A percentile compares a stretch with the other conserved stretches of the same genome.
phyloP scores from a whole-genome alignment of 352 stramenopile species.

The Phytophthora pisi region DNA sequence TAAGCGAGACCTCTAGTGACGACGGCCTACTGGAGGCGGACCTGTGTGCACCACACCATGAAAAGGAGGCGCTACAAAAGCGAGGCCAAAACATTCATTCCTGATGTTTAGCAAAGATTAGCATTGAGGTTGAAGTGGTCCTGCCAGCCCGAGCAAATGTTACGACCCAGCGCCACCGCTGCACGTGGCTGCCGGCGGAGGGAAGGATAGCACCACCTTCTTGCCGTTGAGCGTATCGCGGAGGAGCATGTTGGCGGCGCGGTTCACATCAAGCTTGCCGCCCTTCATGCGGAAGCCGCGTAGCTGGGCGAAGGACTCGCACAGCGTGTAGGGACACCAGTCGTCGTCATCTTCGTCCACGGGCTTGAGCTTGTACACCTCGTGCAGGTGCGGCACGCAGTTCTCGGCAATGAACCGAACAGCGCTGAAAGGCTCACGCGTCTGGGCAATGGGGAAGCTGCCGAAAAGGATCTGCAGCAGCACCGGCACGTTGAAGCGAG shows the following conservation, averaged over 20 bases:
- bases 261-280: slow-evolving; percentile 77
- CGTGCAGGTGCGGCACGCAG: slow-evolving; percentile 67
- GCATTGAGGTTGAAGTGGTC: too few relatives aligned
- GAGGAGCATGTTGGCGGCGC: slow-evolving; percentile 72
- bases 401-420: slow-evolving; percentile 89
- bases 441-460: slow-evolving; percentile 86
- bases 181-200: slow-evolving; percentile 37
- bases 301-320: slow-evolving; percentile 75
- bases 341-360: slow-evolving; percentile 75
- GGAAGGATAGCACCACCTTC: slow-evolving; percentile 84
- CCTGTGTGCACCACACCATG: slow-evolving; percentile 13
- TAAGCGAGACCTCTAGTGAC: slow-evolving; percentile 9
- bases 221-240: slow-evolving; percentile 82
- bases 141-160: too few relatives aligned
- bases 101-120: background rate
- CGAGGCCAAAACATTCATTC: slow-evolving; percentile 17
- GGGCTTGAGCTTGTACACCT: slow-evolving; percentile 81
- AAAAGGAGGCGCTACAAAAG: background rate
- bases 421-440: slow-evolving; percentile 84
- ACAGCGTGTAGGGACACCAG: slow-evolving; percentile 81
- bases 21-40: background rate
- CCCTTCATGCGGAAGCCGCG: slow-evolving; percentile 78
- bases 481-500: slow-evolving; percentile 69
- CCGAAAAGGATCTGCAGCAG: slow-evolving; percentile 83
- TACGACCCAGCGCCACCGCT: background rate